Conservation (phyloP, 2,329 filamentous ascomycete species). For the Pestalotiopsis sp. region DNA sequence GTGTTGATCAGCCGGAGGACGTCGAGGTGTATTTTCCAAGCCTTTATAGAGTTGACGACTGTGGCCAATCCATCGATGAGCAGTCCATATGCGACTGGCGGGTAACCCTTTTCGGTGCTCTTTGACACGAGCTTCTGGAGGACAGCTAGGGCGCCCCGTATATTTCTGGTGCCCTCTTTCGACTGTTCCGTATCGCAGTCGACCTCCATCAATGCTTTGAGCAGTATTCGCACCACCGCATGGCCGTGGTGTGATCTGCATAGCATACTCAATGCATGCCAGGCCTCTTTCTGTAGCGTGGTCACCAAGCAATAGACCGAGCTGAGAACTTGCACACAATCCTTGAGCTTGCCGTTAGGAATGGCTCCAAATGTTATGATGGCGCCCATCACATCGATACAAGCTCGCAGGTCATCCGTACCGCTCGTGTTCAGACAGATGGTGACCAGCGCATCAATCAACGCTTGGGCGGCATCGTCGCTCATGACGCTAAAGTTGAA, state of each 20-base stretch:
- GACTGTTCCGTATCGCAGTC: constrained; percentile 46
- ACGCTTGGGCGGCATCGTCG: constrained; percentile 60
- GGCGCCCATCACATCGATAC: constrained; percentile 69
- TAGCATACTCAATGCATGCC: constrained; percentile 71
- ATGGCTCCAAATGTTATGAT: constrained; percentile 75
- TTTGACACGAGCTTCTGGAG: constrained; percentile 66
- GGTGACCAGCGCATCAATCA: constrained; percentile 64
- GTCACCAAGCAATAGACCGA: constrained; percentile 71
- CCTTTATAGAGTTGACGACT: constrained; percentile 46
- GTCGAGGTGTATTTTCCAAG: constrained; percentile 47
- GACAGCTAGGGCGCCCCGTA: constrained; percentile 65
- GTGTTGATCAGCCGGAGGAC: constrained; percentile 57
- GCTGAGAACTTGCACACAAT: constrained; percentile 71
- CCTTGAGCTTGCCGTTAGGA: constrained; percentile 62
- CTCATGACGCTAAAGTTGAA: constrained; percentile 73
- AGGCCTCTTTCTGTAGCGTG: constrained; percentile 63
- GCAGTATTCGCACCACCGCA: constrained; percentile 65
- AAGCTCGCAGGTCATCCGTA: constrained; percentile 66
- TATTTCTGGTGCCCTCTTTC: constrained; percentile 56
- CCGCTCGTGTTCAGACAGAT: constrained; percentile 71
- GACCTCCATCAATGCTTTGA: constrained; percentile 61
- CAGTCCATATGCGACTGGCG: constrained; percentile 59
- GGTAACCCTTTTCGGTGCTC: constrained; percentile 61
- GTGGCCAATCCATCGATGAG: constrained; percentile 60
- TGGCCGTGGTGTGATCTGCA: constrained; percentile 76